Percentiles rank a stretch among this genome's conserved stretches.
Evolutionary conservation across 805 yeast species (phyloP).

Genomic region (Candida xiaguanensis): DNA sequence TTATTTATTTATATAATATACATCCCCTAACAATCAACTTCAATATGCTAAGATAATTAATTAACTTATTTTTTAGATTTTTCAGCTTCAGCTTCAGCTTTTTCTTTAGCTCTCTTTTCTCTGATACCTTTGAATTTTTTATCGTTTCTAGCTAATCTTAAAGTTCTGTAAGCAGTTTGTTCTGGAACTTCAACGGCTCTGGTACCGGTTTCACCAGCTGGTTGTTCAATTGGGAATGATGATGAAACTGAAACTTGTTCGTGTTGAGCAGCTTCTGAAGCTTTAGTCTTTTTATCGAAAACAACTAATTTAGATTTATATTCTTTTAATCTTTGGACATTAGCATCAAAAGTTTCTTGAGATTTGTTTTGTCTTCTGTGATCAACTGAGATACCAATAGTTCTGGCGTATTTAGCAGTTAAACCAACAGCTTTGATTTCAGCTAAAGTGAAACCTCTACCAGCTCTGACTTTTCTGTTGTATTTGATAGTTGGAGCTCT

Average conservation of each 20-base stretch:
- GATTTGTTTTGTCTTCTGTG: conserved; percentile 99
- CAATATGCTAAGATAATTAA: conserved; percentile 4
- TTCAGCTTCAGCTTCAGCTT: conserved; percentile 99
- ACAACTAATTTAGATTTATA: conserved; percentile 94
- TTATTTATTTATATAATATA: conserved; percentile 6
- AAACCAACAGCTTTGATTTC: conserved; percentile 98
- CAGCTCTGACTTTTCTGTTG: conserved; percentile 99
- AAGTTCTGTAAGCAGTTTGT: conserved; percentile 83
- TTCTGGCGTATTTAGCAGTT: conserved; percentile 89
- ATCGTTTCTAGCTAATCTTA: conserved; percentile 92
- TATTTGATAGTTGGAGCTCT: conserved; percentile 98
- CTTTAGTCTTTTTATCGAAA: conserved; percentile 83
- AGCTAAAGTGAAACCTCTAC: conserved; percentile 98
- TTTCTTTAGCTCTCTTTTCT: conserved; percentile 95
- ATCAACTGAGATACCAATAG: conserved; percentile 98
- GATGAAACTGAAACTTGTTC: conserved; percentile 75
- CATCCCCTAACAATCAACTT: conserved; percentile 8
- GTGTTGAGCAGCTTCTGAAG: conserved; percentile 61
- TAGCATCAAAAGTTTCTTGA: conserved; percentile 89
- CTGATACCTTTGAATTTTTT: conserved; percentile 93
- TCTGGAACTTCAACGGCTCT: conserved; percentile 82
- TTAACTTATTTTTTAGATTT: conserved; percentile 82
- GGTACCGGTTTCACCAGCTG: conserved; percentile 67
- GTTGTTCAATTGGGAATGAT: conserved; percentile 89
- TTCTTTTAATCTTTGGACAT: conserved; percentile 95